Evolutionary conservation across 2,329 filamentous ascomycete species (phyloP), one percentile per base, ranked within the genome.

Genomic region (Myriangium duriaei): DNA sequence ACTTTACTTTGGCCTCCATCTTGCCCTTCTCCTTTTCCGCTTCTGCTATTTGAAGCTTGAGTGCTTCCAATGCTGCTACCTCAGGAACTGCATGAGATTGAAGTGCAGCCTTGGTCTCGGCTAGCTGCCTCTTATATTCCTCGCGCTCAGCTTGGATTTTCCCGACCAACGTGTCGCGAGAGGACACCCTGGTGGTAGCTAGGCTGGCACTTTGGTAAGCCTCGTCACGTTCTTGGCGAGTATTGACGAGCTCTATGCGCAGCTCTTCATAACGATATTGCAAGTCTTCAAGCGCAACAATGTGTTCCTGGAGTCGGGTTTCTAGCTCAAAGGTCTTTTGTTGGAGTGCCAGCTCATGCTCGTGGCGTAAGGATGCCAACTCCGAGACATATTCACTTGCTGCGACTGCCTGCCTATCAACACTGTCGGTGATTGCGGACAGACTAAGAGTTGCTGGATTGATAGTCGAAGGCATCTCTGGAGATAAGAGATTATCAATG

Each of bases 401-500:
- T 6, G 26, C 29, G 5, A 41, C 10, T 6, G 5, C 50, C 4
- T 52, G 52, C 9, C 53, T 50, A 6, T 53, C 53, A 39, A 62
- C 50, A 0, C 62, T 65, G 43, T 65, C 61, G 40, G 60, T 66
- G 33, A 63, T 49, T 16, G 57, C 60, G 1, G 59, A 62, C 14
- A 58, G 44, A 5, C 62, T 58, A 14, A 55, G 41, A 2, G 56
- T 51, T n/a, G 49, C 45, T 4, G 51, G 51, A 32, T 57, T 51
- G 37, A 58, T 51, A 3, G 53, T 57, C 1, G 32, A 37, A 0
- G 50, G 49, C 7, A 50, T 26, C 4, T 47, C 43, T 11, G 33
- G n/a, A n/a, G 21, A 18, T 11, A 39, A 24, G 9, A 30, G 24
- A 2, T 39, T 30, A 3, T 45, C 44, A 11, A 49, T 32, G 5